A percentile compares a stretch with the other conserved stretches of the same genome.
phyloP scores from a whole-genome alignment of 208 protist species.

The Naegleria fowleri region DNA sequence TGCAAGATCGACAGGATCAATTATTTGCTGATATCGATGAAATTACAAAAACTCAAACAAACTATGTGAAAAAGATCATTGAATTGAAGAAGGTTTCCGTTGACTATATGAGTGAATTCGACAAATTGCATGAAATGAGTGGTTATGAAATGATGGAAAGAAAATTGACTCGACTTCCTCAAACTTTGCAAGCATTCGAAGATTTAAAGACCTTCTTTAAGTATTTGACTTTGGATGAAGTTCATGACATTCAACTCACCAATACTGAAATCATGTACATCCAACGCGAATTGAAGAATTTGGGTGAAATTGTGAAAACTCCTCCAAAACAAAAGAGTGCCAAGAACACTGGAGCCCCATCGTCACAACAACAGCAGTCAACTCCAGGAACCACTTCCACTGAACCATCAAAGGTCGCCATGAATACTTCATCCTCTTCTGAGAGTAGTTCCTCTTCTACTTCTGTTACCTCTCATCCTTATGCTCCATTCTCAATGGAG shows the following conservation, averaged over 20 bases:
- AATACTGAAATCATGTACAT: background rate
- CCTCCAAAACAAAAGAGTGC: background rate
- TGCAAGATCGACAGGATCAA: background rate
- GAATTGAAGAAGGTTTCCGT: background rate
- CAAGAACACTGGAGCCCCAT: too few species aligned
- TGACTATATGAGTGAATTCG: background rate
- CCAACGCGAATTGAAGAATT: background rate
- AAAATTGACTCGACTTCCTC: background rate
- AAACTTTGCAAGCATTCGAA: background rate
- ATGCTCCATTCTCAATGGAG: background rate
- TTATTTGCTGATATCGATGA: background rate
- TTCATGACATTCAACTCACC: background rate
- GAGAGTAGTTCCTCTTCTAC: background rate
- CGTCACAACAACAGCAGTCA: too few species aligned
- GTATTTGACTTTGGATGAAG: background rate
- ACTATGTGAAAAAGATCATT: background rate
- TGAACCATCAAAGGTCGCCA: background rate
- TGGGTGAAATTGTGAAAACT: background rate
- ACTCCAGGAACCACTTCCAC: background rate
- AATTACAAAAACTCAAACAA: background rate
- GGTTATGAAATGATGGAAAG: background rate
- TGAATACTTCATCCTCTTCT: background rate
- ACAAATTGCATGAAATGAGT: background rate
- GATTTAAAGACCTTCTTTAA: background rate
- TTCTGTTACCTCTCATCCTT: background rate